Conservation (phyloP, 345 rosid genomes). For the Salix caprea region DNA sequence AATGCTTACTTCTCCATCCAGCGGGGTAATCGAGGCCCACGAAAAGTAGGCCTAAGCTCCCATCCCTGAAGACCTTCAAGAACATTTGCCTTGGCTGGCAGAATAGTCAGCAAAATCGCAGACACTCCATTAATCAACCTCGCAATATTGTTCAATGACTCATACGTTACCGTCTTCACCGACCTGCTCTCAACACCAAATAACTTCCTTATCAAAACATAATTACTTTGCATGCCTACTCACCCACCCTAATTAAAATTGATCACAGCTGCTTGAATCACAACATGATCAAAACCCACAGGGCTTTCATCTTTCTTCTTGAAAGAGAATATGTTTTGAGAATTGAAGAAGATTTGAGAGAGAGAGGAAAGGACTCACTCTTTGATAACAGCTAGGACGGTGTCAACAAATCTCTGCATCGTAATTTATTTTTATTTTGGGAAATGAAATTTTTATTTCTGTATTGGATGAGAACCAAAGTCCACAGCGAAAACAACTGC, state of each 20-base stretch:
- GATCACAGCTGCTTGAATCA: no score
- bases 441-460: neutral
- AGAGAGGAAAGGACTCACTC: constrained; percentile 57
- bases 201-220: no score
- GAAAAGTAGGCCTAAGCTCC: constrained; percentile 91
- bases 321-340: neutral
- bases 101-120: constrained; percentile 60
- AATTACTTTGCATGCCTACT: no score
- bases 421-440: neutral
- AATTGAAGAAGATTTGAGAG: neutral
- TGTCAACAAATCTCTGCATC: constrained; percentile 83
- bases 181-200: constrained; percentile 63
- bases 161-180: constrained; percentile 85
- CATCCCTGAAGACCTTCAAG: constrained; percentile 95
- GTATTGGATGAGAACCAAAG: neutral
- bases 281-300: no score
- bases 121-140: constrained; percentile 83
- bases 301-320: no score
- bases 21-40: constrained; percentile 86
- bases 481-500: neutral
- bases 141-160: constrained; percentile 72
- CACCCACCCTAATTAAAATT: no score
- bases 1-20: constrained; percentile 88
- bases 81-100: constrained; percentile 72
- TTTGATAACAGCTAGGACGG: constrained; percentile 80